Conservation (phyloP, 179 eudicot species). For the Heliamphora pulchella region DNA sequence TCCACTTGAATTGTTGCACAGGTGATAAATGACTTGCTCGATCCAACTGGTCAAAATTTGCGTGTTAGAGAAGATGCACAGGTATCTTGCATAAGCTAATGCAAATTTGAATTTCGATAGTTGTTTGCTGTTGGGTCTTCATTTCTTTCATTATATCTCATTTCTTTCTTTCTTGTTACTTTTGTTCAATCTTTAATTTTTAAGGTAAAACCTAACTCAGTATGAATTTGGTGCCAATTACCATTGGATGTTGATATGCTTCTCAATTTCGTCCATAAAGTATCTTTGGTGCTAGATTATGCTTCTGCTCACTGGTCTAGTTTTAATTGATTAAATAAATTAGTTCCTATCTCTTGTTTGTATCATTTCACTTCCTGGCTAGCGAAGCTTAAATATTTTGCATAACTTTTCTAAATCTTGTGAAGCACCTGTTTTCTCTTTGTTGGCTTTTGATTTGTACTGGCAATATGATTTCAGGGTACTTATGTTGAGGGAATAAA, state of each 20-base stretch:
- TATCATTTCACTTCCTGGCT: neutral
- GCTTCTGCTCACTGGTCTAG: neutral
- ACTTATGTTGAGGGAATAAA: conserved; percentile 98
- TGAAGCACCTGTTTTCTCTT: neutral
- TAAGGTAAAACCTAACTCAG: neutral
- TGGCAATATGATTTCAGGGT: conserved; percentile 44
- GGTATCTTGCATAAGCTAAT: conserved; percentile 31
- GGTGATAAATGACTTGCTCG: conserved; percentile 97
- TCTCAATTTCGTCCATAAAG: neutral
- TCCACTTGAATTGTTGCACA: conserved; percentile 18
- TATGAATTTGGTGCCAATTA: neutral
- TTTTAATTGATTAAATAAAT: neutral
- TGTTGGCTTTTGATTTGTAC: neutral
- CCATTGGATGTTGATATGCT: neutral
- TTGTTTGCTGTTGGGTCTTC: neutral
- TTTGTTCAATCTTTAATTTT: neutral
- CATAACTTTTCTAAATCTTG: neutral
- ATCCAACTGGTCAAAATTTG: conserved; percentile 96
- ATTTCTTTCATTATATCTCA: too few relatives aligned
- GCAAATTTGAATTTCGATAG: neutral
- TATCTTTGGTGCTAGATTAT: neutral
- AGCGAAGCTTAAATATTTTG: too few relatives aligned
- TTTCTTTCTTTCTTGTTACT: neutral
- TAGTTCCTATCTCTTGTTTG: neutral
- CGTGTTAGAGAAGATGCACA: conserved; percentile 95